Conservation (phyloP, 164 flowering plant genomes). For the Piper betle region DNA sequence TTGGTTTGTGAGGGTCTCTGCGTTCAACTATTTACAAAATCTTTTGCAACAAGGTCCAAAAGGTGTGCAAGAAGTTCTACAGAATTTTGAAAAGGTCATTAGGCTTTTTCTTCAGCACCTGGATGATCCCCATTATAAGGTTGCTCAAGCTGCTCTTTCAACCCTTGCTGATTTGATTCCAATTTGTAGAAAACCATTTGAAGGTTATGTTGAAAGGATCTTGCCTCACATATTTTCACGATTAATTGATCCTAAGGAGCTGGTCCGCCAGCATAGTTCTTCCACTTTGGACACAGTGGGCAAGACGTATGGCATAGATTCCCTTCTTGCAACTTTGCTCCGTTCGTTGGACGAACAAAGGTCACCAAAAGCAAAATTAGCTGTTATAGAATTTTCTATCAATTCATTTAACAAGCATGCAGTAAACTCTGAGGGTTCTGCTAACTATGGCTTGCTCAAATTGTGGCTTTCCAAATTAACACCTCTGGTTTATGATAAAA, state of each 20-base stretch:
- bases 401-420: conserved; percentile 76
- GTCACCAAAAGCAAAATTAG: conserved; percentile 97
- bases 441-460: conserved; percentile 71
- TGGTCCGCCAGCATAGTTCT: conserved; percentile 89
- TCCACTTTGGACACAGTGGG: conserved; percentile 75
- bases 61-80: conserved; percentile 81
- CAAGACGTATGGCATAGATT: conserved; percentile 79
- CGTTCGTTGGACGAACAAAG: conserved; percentile 97
- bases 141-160: conserved; percentile 96
- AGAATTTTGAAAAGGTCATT: conserved; percentile 96
- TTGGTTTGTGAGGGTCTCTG: conserved; percentile 90
- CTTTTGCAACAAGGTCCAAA: conserved; percentile 78
- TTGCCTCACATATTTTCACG: conserved; percentile 94
- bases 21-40: conserved; percentile 71
- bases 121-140: conserved; percentile 99
- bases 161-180: conserved; percentile 89
- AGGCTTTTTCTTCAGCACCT: conserved; percentile 89
- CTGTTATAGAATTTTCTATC: conserved; percentile 93
- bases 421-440: conserved; percentile 55
- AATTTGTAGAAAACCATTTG: conserved; percentile 87
- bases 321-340: conserved; percentile 89
- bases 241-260: conserved; percentile 89
- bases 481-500: conserved; percentile 79
- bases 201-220: conserved; percentile 89
- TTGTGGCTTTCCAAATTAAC: conserved; percentile 91